These are phyloP conservation scores for Mortierella claussenii DNA, from an alignment of 192 early-diverging fungal species.

Conservation along the genomic window DNA sequence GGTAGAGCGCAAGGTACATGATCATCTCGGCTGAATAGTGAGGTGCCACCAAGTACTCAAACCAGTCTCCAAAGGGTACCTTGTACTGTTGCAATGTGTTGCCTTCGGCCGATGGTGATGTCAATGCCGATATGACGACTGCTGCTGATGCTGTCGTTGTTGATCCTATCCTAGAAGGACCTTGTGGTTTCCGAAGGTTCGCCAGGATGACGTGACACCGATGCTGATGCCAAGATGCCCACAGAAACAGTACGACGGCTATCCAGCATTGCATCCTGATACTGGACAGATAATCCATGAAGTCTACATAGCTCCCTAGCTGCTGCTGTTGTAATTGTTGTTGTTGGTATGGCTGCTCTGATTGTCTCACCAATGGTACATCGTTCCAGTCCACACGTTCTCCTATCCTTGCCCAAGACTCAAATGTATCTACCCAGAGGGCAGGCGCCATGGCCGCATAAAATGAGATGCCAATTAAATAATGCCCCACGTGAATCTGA, in stretches of 20 bases:
- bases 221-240: conserved; percentile 73
- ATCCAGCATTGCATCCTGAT: conserved; percentile 22
- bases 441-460: conserved; percentile 66
- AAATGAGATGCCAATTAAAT: conserved; percentile 70
- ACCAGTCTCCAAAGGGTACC: conserved; percentile 76
- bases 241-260: conserved; percentile 59
- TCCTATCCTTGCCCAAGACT: conserved; percentile 6
- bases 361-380: neutral
- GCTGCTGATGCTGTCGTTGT: no score
- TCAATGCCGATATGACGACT: no score
- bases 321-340: neutral
- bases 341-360: no score
- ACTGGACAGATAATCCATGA: neutral
- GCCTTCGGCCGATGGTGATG: no score
- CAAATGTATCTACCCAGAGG: conserved; percentile 60
- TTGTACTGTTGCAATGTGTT: conserved; percentile 52
- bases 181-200: conserved; percentile 55
- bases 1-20: conserved; percentile 67
- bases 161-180: no score
- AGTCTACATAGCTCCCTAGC: neutral
- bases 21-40: conserved; percentile 82
- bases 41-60: conserved; percentile 67
- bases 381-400: neutral
- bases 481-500: conserved; percentile 72
- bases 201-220: conserved; percentile 74